Evolutionary conservation across 306 rosid genomes (phyloP).

Genomic region (Adenanthera pavonina): DNA sequence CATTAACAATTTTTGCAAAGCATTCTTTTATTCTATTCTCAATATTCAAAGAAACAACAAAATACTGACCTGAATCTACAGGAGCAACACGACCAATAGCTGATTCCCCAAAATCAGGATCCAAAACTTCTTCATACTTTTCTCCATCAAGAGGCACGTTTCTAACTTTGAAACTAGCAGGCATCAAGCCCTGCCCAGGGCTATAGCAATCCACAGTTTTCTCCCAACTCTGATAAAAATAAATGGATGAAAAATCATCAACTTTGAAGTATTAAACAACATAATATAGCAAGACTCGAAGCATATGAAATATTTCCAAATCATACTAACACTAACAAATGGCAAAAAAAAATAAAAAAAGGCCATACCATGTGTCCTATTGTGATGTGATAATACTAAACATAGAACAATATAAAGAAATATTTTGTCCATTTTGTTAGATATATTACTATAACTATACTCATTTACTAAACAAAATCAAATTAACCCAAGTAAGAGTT

Average conservation of each 20-base stretch:
- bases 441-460: background rate
- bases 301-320: background rate
- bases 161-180: constrained; percentile 96
- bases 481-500: background rate
- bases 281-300: background rate
- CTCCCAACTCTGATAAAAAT: constrained; percentile 85
- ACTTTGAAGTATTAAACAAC: constrained; percentile 2
- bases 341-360: background rate
- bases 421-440: background rate
- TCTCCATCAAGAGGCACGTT: constrained; percentile 54
- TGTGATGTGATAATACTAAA: background rate
- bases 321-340: background rate
- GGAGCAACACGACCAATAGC: constrained; percentile 99
- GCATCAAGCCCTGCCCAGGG: constrained; percentile 99
- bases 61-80: constrained; percentile 88
- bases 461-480: background rate
- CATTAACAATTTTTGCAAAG: background rate
- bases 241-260: constrained; percentile 17
- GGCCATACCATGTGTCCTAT: too few relatives aligned
- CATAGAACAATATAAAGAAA: background rate
- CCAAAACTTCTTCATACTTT: constrained; percentile 74
- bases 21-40: background rate
- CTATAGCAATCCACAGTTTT: constrained; percentile 97
- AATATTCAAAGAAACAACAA: constrained; percentile 13
- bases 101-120: constrained; percentile 99